These are phyloP conservation scores for Microbotryum silenes-acaulis DNA, from an alignment of 1,284 basidiomycete species.

Conservation along the genomic window DNA sequence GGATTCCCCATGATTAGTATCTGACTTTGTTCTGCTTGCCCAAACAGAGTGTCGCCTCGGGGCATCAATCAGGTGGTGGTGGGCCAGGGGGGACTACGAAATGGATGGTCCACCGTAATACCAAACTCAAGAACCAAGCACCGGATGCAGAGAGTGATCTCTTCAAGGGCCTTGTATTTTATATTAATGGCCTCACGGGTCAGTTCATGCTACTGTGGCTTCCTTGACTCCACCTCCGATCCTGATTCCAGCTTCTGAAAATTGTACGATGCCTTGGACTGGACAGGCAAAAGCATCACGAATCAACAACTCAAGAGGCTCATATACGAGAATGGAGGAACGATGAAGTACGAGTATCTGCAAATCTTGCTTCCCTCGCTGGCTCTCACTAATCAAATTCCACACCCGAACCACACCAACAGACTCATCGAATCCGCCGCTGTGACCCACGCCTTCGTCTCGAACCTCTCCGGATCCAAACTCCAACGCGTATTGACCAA, in stretches of 20 bases:
- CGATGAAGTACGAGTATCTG: not conserved
- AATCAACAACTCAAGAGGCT: constrained; percentile 18
- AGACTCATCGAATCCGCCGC: not conserved
- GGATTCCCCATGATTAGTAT: not conserved
- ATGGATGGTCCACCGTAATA: constrained; percentile 20
- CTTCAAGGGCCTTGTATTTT: constrained; percentile 16
- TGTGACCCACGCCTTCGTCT: constrained; percentile 21
- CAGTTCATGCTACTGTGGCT: not conserved
- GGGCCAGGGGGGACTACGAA: not conserved
- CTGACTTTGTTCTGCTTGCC: no score
- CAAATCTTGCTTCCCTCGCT: no score
- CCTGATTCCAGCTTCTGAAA: not conserved
- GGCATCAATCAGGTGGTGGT: constrained; percentile 25
- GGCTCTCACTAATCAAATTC: not conserved
- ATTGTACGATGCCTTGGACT: not conserved
- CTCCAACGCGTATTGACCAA: constrained; percentile 14
- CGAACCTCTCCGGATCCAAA: constrained; percentile 21
- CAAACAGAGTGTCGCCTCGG: constrained; percentile 20
- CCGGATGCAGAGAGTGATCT: constrained; percentile 6
- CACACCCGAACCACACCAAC: not conserved
- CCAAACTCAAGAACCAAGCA: constrained; percentile 20
- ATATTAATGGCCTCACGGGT: constrained; percentile 25
- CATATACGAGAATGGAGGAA: constrained; percentile 18
- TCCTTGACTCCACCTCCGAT: not conserved
- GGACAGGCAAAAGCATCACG: constrained; percentile 17